phyloP scores from a whole-genome alignment of 306 rosid species.

The Nissolia schottii region DNA sequence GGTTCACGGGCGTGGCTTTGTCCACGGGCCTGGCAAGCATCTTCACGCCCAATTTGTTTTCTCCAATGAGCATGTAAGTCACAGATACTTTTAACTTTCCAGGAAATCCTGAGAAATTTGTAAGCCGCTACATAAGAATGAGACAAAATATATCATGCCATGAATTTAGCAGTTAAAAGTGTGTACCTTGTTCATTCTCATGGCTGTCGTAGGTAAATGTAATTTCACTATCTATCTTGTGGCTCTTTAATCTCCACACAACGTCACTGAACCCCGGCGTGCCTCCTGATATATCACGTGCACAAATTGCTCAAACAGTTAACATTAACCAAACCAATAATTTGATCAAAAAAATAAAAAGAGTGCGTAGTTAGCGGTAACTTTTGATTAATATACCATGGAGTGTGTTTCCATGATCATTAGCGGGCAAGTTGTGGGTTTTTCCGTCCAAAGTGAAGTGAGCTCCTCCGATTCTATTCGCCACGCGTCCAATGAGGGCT shows the following conservation, averaged over 20 bases:
- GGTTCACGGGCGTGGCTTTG: slow-evolving; percentile 54
- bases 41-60: slow-evolving; percentile 32
- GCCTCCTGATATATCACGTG: slow-evolving; percentile 40
- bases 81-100: slow-evolving; percentile 40
- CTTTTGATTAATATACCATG: slow-evolving; percentile 13
- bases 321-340: neutral
- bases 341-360: neutral
- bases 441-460: no score
- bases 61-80: slow-evolving; percentile 35
- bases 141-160: no score
- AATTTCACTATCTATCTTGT: slow-evolving; percentile 31
- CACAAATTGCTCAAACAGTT: neutral
- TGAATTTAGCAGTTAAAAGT: neutral
- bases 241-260: slow-evolving; percentile 34
- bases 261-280: slow-evolving; percentile 43
- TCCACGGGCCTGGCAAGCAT: slow-evolving; percentile 41
- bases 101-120: slow-evolving; percentile 61
- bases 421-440: slow-evolving; percentile 21
- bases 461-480: slow-evolving; percentile 33
- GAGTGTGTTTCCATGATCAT: slow-evolving; percentile 27
- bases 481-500: slow-evolving; percentile 34
- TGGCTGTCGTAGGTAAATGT: slow-evolving; percentile 43
- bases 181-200: slow-evolving; percentile 52
- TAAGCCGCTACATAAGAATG: no score
- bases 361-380: neutral